Percentiles rank a stretch among this genome's conserved stretches.
phyloP scores from a whole-genome alignment of 2,329 filamentous ascomycete species.

The Colletotrichum aenigma region DNA sequence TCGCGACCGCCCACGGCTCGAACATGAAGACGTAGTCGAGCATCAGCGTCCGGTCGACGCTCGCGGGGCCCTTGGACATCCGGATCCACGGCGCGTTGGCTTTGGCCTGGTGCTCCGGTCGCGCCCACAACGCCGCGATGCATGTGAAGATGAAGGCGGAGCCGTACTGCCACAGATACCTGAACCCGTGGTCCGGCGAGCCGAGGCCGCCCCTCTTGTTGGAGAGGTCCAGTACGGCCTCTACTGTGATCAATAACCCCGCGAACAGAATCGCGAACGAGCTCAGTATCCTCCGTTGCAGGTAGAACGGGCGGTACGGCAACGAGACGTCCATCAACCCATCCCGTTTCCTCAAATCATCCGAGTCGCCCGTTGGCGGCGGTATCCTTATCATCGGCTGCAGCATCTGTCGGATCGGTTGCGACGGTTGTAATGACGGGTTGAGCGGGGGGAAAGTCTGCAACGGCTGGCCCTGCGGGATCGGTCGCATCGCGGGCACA shows the following conservation, averaged over 20 bases:
- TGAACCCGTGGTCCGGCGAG: conserved; percentile 25
- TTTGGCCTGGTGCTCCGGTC: conserved; percentile 44
- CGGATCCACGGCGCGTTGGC: conserved; percentile 41
- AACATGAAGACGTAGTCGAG: conserved; percentile 39
- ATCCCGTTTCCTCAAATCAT: neutral
- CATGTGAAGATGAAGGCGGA: conserved; percentile 36
- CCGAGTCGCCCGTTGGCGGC: neutral
- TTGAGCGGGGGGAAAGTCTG: neutral
- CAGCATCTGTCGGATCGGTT: neutral
- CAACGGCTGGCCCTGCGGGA: neutral
- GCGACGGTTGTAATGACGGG: neutral
- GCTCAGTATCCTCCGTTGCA: conserved; percentile 33
- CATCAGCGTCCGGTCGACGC: conserved; percentile 35
- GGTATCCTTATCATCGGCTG: neutral
- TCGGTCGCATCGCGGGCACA: neutral
- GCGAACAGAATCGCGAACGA: conserved; percentile 33
- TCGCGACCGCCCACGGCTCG: conserved; percentile 29
- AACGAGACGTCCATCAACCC: conserved; percentile 30
- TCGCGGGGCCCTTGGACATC: conserved; percentile 30
- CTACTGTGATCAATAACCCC: conserved; percentile 30
- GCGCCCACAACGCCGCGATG: conserved; percentile 35
- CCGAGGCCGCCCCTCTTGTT: conserved; percentile 32
- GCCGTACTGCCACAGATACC: conserved; percentile 42
- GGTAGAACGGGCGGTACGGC: conserved; percentile 39
- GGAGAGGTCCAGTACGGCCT: conserved; percentile 35